phyloP scores from a whole-genome alignment of 352 stramenopile species.

The Phytophthora constricta region DNA sequence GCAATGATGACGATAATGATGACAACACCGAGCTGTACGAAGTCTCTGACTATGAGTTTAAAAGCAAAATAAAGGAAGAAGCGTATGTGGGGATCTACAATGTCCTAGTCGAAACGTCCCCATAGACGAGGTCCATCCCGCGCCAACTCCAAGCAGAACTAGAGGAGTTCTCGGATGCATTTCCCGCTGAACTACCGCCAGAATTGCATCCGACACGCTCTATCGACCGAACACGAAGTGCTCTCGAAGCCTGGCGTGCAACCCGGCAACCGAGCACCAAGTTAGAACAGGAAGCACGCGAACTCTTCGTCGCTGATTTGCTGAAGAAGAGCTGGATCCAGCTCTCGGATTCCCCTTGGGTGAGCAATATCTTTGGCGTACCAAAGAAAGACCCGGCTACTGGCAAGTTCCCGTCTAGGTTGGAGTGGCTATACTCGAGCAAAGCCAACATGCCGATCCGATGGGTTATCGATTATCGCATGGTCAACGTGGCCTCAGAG shows the following conservation, averaged over 20 bases:
- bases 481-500: neutral
- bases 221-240: neutral
- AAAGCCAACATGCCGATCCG: conserved; percentile 1
- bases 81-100: too few species aligned
- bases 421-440: neutral
- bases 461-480: conserved; percentile 1
- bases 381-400: conserved; percentile 15
- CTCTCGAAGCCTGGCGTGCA: neutral
- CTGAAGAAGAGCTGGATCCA: conserved; percentile 22
- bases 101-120: too few species aligned
- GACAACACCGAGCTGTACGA: too few species aligned
- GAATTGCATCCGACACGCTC: too few species aligned
- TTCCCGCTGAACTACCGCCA: neutral
- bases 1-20: too few species aligned
- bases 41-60: too few species aligned
- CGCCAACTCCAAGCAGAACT: too few species aligned
- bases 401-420: neutral
- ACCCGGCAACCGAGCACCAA: neutral
- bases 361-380: conserved; percentile 25
- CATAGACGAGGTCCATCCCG: too few species aligned
- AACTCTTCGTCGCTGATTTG: conserved; percentile 19
- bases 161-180: neutral
- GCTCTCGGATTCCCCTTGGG: conserved; percentile 8
- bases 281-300: conserved; percentile 16
- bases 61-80: too few species aligned